A percentile compares a stretch with the other conserved stretches of the same genome.
Conservation (phyloP, 805 yeast genomes). For the Saccharomycopsis vini region DNA sequence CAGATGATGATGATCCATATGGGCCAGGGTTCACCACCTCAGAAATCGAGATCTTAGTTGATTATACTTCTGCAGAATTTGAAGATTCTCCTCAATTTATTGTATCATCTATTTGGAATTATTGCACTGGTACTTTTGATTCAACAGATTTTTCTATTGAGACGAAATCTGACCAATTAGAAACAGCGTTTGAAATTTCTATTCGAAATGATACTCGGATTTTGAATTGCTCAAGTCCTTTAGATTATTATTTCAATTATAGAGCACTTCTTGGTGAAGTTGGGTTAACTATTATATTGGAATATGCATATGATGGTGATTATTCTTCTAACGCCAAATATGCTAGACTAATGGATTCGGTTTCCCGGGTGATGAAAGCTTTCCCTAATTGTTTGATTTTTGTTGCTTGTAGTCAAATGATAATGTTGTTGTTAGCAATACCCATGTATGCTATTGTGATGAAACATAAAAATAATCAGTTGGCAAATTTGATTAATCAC, state of each 20-base stretch:
- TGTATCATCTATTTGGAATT: slow-evolving; percentile 32
- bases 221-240: neutral
- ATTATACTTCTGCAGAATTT: slow-evolving; percentile 39
- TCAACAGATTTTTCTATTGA: slow-evolving; percentile 4
- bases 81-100: slow-evolving; percentile 41
- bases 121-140: slow-evolving; percentile 34
- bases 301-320: slow-evolving; percentile 36
- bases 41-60: slow-evolving; percentile 36
- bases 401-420: slow-evolving; percentile 23
- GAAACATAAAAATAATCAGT: slow-evolving; percentile 5
- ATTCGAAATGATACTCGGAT: neutral
- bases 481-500: slow-evolving; percentile 26
- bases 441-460: neutral
- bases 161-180: neutral
- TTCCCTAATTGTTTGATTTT: slow-evolving; percentile 25
- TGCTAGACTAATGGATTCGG: slow-evolving; percentile 19
- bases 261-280: slow-evolving; percentile 31
- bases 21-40: slow-evolving; percentile 37
- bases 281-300: slow-evolving; percentile 36
- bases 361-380: slow-evolving; percentile 22
- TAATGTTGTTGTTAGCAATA: slow-evolving; percentile 13
- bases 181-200: no score
- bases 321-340: slow-evolving; percentile 25
- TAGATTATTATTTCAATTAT: slow-evolving; percentile 35
- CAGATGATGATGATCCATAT: slow-evolving; percentile 21